Evolutionary conservation across 2,329 filamentous ascomycete genomes (phyloP).

Genomic region (Trichoderma polysporum): DNA sequence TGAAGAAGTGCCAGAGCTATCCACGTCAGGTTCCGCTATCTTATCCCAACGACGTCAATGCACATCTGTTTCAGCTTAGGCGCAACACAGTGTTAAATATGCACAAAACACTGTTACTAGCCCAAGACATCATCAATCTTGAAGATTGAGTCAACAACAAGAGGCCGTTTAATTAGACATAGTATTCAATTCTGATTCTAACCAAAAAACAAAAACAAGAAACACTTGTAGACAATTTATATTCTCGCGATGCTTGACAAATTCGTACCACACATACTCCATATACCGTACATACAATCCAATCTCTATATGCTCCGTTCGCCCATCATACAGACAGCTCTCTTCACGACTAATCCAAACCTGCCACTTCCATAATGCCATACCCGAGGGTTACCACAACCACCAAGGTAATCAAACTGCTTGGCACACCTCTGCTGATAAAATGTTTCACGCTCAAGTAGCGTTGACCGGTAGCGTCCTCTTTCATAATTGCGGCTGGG

Average conservation of each 20-base stretch:
- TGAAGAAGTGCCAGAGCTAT: constrained; percentile 8
- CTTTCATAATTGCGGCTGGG: constrained; percentile 96
- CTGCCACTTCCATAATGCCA: constrained; percentile 77
- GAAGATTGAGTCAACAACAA: neutral
- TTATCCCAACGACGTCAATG: constrained; percentile 33
- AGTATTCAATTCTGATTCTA: neutral
- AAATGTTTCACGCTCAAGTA: constrained; percentile 94
- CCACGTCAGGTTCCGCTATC: constrained; percentile 18
- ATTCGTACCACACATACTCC: neutral
- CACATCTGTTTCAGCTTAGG: constrained; percentile 29
- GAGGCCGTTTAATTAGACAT: neutral
- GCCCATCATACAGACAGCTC: neutral
- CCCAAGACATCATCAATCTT: neutral
- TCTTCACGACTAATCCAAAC: constrained; percentile 46
- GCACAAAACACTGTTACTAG: neutral
- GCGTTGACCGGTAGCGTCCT: constrained; percentile 87
- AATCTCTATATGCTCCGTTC: constrained; percentile 2
- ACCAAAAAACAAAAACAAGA: neutral
- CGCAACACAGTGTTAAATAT: constrained; percentile 24
- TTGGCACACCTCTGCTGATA: constrained; percentile 86
- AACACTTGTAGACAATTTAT: neutral
- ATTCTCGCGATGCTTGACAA: neutral
- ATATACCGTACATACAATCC: neutral
- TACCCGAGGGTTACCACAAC: constrained; percentile 91
- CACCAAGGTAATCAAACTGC: constrained; percentile 74